Evolutionary conservation across 768 basidiomycete species (phyloP).

Genomic region (Tylopilus cervinicoccineus): DNA sequence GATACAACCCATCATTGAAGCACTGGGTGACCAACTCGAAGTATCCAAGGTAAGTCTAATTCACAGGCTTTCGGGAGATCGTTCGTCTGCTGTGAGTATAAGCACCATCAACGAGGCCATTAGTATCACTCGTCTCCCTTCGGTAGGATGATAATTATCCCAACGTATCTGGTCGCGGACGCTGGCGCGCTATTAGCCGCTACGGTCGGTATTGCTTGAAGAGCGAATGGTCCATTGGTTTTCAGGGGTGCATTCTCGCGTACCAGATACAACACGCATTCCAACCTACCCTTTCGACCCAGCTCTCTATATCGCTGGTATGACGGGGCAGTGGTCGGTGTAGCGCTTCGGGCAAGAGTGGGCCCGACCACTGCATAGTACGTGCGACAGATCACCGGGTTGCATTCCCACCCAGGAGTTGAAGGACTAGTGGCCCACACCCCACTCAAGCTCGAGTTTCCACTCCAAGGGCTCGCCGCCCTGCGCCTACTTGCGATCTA

Average conservation of each 20-base stretch:
- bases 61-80: no score
- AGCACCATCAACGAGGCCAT: no score
- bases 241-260: not conserved
- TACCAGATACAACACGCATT: not conserved
- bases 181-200: not conserved
- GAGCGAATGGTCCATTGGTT: not conserved
- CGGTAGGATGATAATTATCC: not conserved
- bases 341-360: constrained; percentile 15
- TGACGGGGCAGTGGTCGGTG: constrained; percentile 2
- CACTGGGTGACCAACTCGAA: no score
- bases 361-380: constrained; percentile 3
- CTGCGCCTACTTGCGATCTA: constrained; percentile 26
- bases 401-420: constrained; percentile 11
- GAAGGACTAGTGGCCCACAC: constrained; percentile 24
- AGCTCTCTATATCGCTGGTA: no score
- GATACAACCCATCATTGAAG: no score
- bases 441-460: constrained; percentile 26
- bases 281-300: not conserved
- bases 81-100: no score
- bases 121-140: not conserved
- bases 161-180: not conserved
- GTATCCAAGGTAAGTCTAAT: no score
- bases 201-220: not conserved
- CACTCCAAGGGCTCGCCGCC: constrained; percentile 23
- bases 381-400: constrained; percentile 23